Conservation (phyloP, 148 eudicot genomes). For the Euryodendron excelsum region DNA sequence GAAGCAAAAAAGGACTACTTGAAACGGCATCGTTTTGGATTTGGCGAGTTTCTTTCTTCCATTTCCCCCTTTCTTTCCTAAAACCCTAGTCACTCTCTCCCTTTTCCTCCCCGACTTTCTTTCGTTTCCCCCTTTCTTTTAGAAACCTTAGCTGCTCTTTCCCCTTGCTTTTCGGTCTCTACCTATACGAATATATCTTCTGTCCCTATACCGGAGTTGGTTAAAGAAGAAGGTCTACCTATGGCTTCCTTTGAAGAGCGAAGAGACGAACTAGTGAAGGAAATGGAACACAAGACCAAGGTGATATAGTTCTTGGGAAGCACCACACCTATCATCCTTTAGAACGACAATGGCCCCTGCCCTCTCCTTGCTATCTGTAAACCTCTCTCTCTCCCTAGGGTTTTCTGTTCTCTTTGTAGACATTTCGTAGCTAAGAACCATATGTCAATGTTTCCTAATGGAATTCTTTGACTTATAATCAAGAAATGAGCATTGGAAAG, state of each 20-base stretch:
- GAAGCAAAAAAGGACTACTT: too few relatives aligned
- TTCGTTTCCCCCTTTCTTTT: too few relatives aligned
- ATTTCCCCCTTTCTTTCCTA: too few relatives aligned
- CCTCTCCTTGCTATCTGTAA: conserved; percentile 95
- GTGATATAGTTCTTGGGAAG: conserved; percentile 66
- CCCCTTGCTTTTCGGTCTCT: background rate
- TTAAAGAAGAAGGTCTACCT: conserved; percentile 12
- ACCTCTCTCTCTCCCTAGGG: conserved; percentile 27
- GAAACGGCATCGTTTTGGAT: too few relatives aligned
- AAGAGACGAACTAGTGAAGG: conserved; percentile 35
- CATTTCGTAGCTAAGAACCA: background rate
- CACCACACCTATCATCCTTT: conserved; percentile 70
- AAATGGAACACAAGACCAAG: conserved; percentile 69
- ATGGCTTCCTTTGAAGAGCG: conserved; percentile 34
- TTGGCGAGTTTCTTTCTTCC: too few relatives aligned
- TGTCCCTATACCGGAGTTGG: background rate
- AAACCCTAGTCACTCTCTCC: too few relatives aligned
- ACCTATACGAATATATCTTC: background rate
- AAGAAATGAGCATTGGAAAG: background rate
- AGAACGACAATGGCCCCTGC: conserved; percentile 97
- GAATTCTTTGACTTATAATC: background rate
- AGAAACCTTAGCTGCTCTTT: too few relatives aligned
- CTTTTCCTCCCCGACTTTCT: too few relatives aligned
- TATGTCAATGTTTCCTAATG: background rate
- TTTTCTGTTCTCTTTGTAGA: conserved; percentile 17